Base-by-base conservation (phyloP, 1,139 yeast species). In the Geotrichum reessii region DNA sequence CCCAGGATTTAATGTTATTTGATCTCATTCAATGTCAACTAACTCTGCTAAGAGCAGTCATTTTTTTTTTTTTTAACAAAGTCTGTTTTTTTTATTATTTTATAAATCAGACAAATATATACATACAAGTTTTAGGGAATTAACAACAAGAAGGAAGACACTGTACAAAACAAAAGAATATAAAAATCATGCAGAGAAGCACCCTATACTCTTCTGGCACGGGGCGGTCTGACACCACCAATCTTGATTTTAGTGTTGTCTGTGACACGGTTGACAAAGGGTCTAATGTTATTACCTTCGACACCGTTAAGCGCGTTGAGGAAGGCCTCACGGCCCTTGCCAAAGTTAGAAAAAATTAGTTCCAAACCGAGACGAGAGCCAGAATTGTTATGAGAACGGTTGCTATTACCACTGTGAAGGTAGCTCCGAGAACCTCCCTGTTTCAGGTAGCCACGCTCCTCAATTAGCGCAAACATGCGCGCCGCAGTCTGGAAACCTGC, bases 161-260 rank as follows among this genome's bases (percentile, higher is more conserved):
- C 40, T 31, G 12, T 31, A 31, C 40, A 31, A 31, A 31, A 31
- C 12, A 31, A 14, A 31, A 14, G 40, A 31, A 31, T 14, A 31
- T 14, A 31, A 14, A 31, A 31, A 31, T 11, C 12, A 31, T 31
- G 40, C 40, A 31, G 40, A 31, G 40, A 31, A 31, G 12, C 12
- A 9, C 22, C 24, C 25, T 78, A 86, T 69, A 87, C 80, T 76
- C 97, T 85, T 78, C 97, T 87, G 63, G 80, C 80, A 71, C 85
- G 84, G 75, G 93, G 95, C 24, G 96, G 80, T 69, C 95, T 83
- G 56, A 82, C 85, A 78, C 98, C 98, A 78, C 99, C 99, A 69
- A 89, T 89, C 73, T 86, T 87, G 77, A 93, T 79, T 63, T 82
- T 82, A 19, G 98, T 89, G 63, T 81, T 79, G 69, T 93, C 98